These are phyloP conservation scores for Arthrobotrys sphaeroides DNA, from an alignment of 2,329 filamentous ascomycete genomes.

Conservation along the genomic window DNA sequence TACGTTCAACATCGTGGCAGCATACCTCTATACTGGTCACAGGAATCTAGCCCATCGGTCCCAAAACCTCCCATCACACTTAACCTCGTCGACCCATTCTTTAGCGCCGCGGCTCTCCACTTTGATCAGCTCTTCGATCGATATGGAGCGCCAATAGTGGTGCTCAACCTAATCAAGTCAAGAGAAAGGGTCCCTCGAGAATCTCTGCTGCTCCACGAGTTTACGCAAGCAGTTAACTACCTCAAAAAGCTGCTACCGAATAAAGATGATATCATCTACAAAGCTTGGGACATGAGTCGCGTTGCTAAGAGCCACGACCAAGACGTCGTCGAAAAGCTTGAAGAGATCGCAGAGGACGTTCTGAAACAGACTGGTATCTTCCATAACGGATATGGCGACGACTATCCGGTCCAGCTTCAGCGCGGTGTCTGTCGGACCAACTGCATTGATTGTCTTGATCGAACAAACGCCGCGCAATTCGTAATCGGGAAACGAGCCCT, in stretches of 20 bases:
- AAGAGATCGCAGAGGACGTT: conserved; percentile 87
- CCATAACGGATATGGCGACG: conserved; percentile 81
- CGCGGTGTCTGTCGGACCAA: conserved; percentile 95
- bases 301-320: conserved; percentile 91
- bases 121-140: conserved; percentile 94
- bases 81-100: conserved; percentile 95
- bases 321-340: conserved; percentile 91
- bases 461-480: conserved; percentile 97
- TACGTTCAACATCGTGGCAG: conserved; percentile 97
- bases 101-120: conserved; percentile 88
- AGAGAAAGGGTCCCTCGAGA: conserved; percentile 89
- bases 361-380: conserved; percentile 90
- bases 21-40: conserved; percentile 96
- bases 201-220: conserved; percentile 87
- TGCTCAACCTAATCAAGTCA: conserved; percentile 88
- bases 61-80: conserved; percentile 90
- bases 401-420: conserved; percentile 75
- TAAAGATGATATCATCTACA: conserved; percentile 87
- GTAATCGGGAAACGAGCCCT: conserved; percentile 95
- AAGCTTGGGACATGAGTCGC: conserved; percentile 97
- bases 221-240: conserved; percentile 85
- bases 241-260: conserved; percentile 91
- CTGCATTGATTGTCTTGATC: conserved; percentile 96
- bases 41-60: conserved; percentile 92
- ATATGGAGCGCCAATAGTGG: conserved; percentile 91